Evolutionary conservation across 2,329 filamentous ascomycete species (phyloP).

Genomic region (Knufia petricola): DNA sequence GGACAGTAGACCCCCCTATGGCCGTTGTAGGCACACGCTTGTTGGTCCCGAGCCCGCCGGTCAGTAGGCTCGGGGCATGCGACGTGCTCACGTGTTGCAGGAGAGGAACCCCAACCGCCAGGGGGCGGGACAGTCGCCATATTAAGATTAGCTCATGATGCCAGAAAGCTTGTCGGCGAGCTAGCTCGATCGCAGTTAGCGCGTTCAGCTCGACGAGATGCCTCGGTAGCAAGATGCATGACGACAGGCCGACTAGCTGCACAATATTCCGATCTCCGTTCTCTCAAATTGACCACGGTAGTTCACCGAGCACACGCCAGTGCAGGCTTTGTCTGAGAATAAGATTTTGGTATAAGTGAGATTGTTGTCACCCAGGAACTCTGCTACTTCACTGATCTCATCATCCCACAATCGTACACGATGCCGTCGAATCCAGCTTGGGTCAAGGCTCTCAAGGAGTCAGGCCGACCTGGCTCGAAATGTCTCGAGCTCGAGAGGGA

Average conservation of each 20-base stretch:
- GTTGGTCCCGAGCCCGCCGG: neutral
- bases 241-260: neutral
- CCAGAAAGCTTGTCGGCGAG: neutral
- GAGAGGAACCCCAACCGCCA: no score
- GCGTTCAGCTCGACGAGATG: neutral
- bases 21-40: neutral
- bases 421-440: constrained; percentile 45
- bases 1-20: neutral
- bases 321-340: no score
- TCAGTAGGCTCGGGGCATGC: neutral
- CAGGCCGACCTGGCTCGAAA: constrained; percentile 58
- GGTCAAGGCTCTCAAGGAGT: constrained; percentile 58
- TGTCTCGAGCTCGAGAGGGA: constrained; percentile 60
- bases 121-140: no score
- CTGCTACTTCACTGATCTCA: neutral
- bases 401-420: neutral
- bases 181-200: neutral
- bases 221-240: neutral
- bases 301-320: no score
- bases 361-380: neutral
- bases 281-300: no score
- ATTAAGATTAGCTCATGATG: no score
- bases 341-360: neutral
- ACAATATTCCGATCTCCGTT: no score
- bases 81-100: neutral